These are phyloP conservation scores for Bjerkandera adusta DNA, from an alignment of 1,284 basidiomycete genomes.

Conservation along the genomic window DNA sequence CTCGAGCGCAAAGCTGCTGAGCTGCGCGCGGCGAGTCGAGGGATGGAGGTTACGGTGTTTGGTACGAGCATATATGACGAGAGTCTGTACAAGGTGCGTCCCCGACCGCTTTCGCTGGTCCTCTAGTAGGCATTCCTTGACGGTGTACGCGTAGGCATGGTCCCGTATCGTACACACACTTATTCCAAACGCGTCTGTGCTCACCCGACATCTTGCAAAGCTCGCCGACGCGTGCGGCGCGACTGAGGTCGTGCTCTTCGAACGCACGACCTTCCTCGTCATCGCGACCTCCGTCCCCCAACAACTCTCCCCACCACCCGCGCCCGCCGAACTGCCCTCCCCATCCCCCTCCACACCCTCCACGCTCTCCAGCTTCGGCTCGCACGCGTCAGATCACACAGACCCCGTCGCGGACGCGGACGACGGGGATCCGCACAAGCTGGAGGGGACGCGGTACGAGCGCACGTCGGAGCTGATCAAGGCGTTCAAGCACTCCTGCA, in stretches of 20 bases:
- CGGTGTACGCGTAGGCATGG: conserved; percentile 72
- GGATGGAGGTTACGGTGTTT: conserved; percentile 64
- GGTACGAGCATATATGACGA: conserved; percentile 99
- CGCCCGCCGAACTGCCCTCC: conserved; percentile 21
- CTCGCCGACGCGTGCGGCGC: conserved; percentile 87
- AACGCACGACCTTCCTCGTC: conserved; percentile 96
- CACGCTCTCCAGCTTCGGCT: conserved; percentile 15
- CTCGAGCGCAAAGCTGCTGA: conserved; percentile 73
- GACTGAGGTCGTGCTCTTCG: conserved; percentile 94
- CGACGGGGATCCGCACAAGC: conserved; percentile 41
- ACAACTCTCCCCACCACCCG: conserved; percentile 9
- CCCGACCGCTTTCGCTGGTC: too few species aligned
- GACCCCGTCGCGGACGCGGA: conserved; percentile 17
- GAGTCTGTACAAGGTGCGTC: conserved; percentile 86
- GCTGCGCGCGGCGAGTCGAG: conserved; percentile 63
- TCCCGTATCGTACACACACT: conserved; percentile 95
- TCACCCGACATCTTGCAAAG: conserved; percentile 83
- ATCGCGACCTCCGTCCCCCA: conserved; percentile 68
- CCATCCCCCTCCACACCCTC: conserved; percentile 20
- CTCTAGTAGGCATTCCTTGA: conserved; percentile 5
- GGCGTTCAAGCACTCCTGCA: conserved; percentile 89
- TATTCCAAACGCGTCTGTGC: conserved; percentile 90
- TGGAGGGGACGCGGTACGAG: conserved; percentile 88
- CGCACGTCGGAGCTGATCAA: conserved; percentile 96
- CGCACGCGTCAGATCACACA: conserved; percentile 13